Base-by-base conservation (phyloP, 2,329 filamentous ascomycete genomes). In the Chrysoporthe deuterocubensis region DNA sequence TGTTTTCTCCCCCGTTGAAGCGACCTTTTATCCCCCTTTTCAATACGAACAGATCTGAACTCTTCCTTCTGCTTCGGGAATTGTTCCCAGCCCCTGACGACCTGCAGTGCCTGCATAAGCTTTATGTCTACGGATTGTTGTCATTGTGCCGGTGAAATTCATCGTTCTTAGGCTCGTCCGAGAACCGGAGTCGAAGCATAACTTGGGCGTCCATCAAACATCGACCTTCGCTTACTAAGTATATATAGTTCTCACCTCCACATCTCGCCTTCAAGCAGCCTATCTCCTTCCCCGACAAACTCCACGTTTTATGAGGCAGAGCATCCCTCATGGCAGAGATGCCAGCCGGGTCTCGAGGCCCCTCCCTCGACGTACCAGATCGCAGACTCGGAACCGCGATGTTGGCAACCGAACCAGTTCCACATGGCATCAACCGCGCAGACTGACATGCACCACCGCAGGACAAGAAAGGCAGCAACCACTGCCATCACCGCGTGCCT, bases 1-100 rank as follows among this genome's bases (percentile, higher is more conserved):
- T 66, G 63, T 67, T 54, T 54, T 63, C 67, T 34, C 59, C 16
- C 40, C 59, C 46, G 62, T 70, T 68, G 68, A 70, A 70, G 68
- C 68, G 68, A 70, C 58, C 65, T 60, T 42, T 54, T 63, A 68
- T 65, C 59, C 44, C 65, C 61, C 58, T 65, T 70, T 70, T 70
- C 66, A 70, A 70, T 70, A 70, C 60, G 66, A 70, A 67, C 68
- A 70, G 68, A 70, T 60, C 62, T 65, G 68, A 64, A 64, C 67
- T 62, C 64, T 69, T 62, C 60, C 57, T 57, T 64, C 40, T 57
- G 26, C 40, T 18, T 13, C 18, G 32, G 60, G 21, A 9, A 14
- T 6, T 40, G 7, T 52, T 8, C 44, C 21, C 44, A 18, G 42
- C 14, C 54, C 13, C 7, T 9, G 9, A 4, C 34, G 18, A 57